phyloP scores from a whole-genome alignment of 116 monocot species.

The Zostera marina region DNA sequence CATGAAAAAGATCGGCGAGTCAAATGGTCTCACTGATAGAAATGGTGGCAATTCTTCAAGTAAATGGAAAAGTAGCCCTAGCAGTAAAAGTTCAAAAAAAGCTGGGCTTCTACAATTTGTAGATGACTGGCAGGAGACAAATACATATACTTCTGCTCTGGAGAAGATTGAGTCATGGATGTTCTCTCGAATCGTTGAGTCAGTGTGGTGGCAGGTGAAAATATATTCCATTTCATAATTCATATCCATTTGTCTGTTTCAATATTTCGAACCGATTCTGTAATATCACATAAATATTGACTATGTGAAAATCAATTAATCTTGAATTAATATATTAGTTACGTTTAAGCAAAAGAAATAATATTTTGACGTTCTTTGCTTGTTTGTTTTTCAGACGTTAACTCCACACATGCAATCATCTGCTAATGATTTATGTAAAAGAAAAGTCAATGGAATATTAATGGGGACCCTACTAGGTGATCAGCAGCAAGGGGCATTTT shows the following conservation, averaged over 20 bases:
- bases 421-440: constrained; percentile 17
- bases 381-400: constrained; percentile 40
- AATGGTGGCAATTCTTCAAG: constrained; percentile 10
- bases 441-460: constrained; percentile 21
- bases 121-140: constrained; percentile 82
- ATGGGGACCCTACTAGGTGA: constrained; percentile 56
- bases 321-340: too few species aligned
- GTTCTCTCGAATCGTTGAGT: constrained; percentile 81
- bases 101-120: constrained; percentile 18
- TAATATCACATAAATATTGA: too few species aligned
- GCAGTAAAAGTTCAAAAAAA: constrained; percentile 23
- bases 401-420: constrained; percentile 93
- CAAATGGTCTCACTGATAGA: constrained; percentile 39
- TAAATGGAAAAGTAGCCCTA: constrained; percentile 20
- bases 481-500: constrained; percentile 56
- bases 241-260: too few species aligned
- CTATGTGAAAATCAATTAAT: too few species aligned
- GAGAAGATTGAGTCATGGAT: constrained; percentile 96
- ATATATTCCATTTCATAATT: neutral
- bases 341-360: too few species aligned
- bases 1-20: constrained; percentile 13
- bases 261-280: too few species aligned
- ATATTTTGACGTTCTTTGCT: neutral
- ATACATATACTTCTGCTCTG: constrained; percentile 53
- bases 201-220: constrained; percentile 99